Conservation (phyloP, 2,329 filamentous ascomycete genomes). For the Arthrobotrys entomopaga region DNA sequence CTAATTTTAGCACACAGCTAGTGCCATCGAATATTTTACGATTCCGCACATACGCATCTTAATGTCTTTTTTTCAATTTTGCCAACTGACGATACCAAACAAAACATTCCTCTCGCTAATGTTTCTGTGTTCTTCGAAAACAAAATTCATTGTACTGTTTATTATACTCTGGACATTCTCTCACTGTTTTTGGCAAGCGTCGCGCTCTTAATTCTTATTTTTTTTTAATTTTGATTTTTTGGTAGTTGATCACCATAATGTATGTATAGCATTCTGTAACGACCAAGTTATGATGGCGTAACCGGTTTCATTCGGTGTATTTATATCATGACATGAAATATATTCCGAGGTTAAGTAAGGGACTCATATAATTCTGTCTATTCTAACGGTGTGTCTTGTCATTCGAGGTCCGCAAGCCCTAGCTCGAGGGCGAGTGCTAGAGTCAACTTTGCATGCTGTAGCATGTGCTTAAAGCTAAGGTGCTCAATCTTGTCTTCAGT, state of each 20-base stretch:
- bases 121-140: constrained; percentile 2
- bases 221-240: constrained; percentile 5
- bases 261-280: constrained; percentile 25
- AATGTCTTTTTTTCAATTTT: neutral
- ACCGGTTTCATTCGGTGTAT: neutral
- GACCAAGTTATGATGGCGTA: constrained; percentile 8
- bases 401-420: constrained; percentile 76
- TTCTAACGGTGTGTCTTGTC: constrained; percentile 36
- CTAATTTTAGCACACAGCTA: constrained; percentile 11
- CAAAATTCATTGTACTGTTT: constrained; percentile 14
- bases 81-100: neutral
- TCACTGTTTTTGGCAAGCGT: neutral
- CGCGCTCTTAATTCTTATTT: neutral
- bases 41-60: constrained; percentile 4
- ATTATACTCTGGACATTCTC: constrained; percentile 7
- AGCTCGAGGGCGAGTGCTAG: constrained; percentile 85
- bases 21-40: neutral
- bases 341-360: neutral
- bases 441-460: constrained; percentile 87
- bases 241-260: neutral
- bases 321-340: too few species aligned
- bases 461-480: constrained; percentile 87
- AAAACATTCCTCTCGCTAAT: too few species aligned
- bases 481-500: constrained; percentile 77
- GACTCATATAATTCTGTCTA: too few species aligned